phyloP scores from a whole-genome alignment of 164 flowering plant genomes.

The Magnolia sinica region DNA sequence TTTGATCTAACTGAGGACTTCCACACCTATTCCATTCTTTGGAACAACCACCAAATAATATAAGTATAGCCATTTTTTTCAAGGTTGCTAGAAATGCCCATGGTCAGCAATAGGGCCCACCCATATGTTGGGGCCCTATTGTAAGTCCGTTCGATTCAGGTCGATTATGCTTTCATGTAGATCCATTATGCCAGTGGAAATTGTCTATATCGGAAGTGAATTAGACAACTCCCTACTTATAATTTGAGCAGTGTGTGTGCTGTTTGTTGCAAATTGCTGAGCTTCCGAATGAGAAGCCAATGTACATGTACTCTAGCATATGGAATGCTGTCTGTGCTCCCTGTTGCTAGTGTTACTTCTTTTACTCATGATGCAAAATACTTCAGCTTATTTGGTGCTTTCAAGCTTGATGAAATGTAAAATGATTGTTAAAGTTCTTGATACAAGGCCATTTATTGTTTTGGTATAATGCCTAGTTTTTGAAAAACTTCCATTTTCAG shows the following conservation, averaged over 20 bases:
- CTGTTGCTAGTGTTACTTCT: too few species aligned
- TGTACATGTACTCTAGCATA: slow-evolving; percentile 92
- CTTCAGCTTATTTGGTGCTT: too few species aligned
- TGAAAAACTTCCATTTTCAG: too few species aligned
- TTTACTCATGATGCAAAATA: too few species aligned
- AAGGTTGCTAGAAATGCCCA: slow-evolving; percentile 9
- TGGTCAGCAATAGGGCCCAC: too few species aligned
- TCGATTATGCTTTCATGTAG: slow-evolving; percentile 27
- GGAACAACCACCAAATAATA: slow-evolving; percentile 74
- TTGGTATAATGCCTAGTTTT: too few species aligned
- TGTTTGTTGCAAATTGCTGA: too few species aligned
- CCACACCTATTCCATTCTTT: slow-evolving; percentile 40
- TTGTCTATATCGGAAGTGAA: slow-evolving; percentile 66
- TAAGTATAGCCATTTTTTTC: slow-evolving; percentile 19
- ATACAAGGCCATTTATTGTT: too few species aligned
- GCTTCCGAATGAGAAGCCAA: slow-evolving; percentile 84
- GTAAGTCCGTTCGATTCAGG: too few species aligned
- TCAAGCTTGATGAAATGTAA: too few species aligned
- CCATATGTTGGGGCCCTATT: too few species aligned
- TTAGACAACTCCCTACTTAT: slow-evolving; percentile 48
- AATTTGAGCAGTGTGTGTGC: slow-evolving; percentile 52
- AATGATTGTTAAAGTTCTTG: too few species aligned
- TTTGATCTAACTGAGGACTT: slow-evolving; percentile 35
- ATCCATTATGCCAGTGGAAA: slow-evolving; percentile 56
- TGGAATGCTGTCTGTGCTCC: slow-evolving; percentile 65